Evolutionary conservation across 805 yeast species (phyloP).

Genomic region (Dipodascus albidus): DNA sequence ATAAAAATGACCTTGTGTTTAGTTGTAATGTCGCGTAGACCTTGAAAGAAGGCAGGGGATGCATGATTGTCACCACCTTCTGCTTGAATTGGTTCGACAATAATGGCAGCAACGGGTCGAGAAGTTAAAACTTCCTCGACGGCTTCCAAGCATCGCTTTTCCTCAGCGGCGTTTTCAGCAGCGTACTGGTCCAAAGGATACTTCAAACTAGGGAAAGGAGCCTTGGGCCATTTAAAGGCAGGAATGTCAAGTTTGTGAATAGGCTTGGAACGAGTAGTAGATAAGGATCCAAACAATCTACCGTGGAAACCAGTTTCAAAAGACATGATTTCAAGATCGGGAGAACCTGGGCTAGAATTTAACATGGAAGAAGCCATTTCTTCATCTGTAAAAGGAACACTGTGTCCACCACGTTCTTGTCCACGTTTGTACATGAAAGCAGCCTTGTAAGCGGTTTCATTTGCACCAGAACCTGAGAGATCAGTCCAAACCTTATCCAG

Average conservation of each 20-base stretch:
- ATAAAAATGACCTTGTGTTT: constrained; percentile 62
- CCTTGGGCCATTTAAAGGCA: constrained; percentile 94
- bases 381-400: constrained; percentile 41
- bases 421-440: constrained; percentile 73
- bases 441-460: constrained; percentile 82
- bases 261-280: constrained; percentile 89
- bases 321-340: constrained; percentile 74
- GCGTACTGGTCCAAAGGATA: constrained; percentile 69
- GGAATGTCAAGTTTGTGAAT: constrained; percentile 84
- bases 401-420: constrained; percentile 58
- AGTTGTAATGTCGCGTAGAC: constrained; percentile 62
- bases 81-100: constrained; percentile 85
- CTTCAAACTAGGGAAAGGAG: constrained; percentile 75
- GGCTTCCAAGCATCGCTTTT: constrained; percentile 63
- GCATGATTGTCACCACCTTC: constrained; percentile 93
- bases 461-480: constrained; percentile 78
- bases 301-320: constrained; percentile 92
- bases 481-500: constrained; percentile 69
- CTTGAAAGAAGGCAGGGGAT: constrained; percentile 66
- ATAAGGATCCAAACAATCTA: constrained; percentile 81
- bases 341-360: constrained; percentile 80
- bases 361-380: constrained; percentile 69
- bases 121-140: constrained; percentile 60
- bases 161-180: constrained; percentile 62
- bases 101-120: constrained; percentile 73